Conservation (phyloP, 2,329 filamentous ascomycete genomes). For the Trichoderma harzianum region DNA sequence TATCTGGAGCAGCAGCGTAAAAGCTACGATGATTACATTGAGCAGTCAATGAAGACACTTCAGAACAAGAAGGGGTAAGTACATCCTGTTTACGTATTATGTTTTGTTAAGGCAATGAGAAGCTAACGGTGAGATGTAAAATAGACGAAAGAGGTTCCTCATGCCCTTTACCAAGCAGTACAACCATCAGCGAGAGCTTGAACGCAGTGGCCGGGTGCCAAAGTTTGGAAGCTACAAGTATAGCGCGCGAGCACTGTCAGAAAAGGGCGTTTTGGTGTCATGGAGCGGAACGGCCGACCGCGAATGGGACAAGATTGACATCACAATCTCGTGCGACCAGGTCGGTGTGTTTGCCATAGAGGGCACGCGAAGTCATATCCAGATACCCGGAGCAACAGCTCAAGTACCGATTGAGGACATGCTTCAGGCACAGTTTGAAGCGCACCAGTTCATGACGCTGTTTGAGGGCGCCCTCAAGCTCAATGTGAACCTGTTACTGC, state of each 20-base stretch:
- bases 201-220: constrained; percentile 86
- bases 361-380: constrained; percentile 85
- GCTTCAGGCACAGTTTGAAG: constrained; percentile 94
- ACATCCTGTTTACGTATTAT: neutral
- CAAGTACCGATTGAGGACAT: constrained; percentile 88
- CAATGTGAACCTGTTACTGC: constrained; percentile 94
- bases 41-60: constrained; percentile 94
- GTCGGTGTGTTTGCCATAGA: constrained; percentile 93
- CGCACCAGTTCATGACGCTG: constrained; percentile 91
- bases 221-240: constrained; percentile 99
- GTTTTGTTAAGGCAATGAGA: neutral
- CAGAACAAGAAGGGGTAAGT: constrained; percentile 90
- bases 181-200: constrained; percentile 95
- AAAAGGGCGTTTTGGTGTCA: constrained; percentile 91
- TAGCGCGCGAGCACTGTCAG: constrained; percentile 78
- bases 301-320: constrained; percentile 87
- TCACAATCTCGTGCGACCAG: constrained; percentile 91
- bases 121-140: constrained; percentile 20
- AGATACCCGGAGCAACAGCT: constrained; percentile 90
- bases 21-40: constrained; percentile 98
- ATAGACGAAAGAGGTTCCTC: constrained; percentile 83
- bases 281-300: constrained; percentile 80
- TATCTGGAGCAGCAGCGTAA: constrained; percentile 95
- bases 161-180: constrained; percentile 98
- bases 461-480: constrained; percentile 83